Conservation (phyloP, 306 rosid species). For the Casuarina cunninghamiana region DNA sequence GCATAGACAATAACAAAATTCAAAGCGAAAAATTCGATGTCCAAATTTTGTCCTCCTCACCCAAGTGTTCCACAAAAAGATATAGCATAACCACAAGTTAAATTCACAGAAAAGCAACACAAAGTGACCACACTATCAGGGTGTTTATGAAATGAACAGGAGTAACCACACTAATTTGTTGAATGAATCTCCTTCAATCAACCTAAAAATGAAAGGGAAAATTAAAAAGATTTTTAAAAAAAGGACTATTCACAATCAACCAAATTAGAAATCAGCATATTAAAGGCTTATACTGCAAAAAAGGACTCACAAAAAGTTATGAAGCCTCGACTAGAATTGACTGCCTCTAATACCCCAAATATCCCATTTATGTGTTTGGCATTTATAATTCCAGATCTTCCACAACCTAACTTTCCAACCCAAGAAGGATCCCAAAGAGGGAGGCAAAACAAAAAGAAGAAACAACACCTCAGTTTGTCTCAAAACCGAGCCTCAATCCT, state of each 20-base stretch:
- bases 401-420: not conserved
- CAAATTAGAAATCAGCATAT: not conserved
- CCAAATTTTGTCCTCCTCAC: not conserved
- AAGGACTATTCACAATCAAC: not conserved
- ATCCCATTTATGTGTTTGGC: not conserved
- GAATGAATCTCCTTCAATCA: not conserved
- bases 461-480: not conserved
- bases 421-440: not conserved
- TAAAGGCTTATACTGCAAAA: not conserved
- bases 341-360: not conserved
- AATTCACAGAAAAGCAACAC: not conserved
- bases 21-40: not conserved
- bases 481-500: not conserved
- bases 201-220: not conserved
- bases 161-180: not conserved
- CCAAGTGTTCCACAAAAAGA: not conserved
- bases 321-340: not conserved
- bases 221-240: not conserved
- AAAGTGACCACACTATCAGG: not conserved
- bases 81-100: not conserved
- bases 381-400: not conserved
- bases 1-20: not conserved
- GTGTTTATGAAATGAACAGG: not conserved
- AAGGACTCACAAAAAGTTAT: not conserved
- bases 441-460: not conserved